These are phyloP conservation scores for Choiromyces venosus DNA, from an alignment of 495 filamentous ascomycete genomes.

Conservation along the genomic window DNA sequence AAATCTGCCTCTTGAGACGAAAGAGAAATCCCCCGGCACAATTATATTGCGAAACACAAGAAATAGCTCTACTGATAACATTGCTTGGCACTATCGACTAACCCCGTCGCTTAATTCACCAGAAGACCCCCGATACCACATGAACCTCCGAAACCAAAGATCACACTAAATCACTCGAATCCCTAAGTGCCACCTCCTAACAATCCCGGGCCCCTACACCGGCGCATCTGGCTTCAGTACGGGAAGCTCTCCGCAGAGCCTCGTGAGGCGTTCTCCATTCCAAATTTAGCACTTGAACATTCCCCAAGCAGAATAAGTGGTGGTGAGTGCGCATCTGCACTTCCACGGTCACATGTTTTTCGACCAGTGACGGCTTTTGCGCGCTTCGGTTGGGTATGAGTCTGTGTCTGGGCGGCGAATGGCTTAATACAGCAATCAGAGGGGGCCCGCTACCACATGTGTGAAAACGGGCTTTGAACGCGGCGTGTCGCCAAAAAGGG, in stretches of 20 bases:
- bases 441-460: background rate
- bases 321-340: background rate
- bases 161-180: background rate
- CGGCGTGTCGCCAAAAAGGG: background rate
- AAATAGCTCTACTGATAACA: background rate
- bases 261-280: background rate
- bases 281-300: background rate
- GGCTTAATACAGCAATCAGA: background rate
- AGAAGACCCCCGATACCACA: background rate
- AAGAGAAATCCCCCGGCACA: background rate
- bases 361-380: background rate
- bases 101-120: background rate
- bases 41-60: background rate
- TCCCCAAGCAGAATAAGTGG: too few species aligned
- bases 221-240: background rate
- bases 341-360: background rate
- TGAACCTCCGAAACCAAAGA: background rate
- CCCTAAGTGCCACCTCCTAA: background rate
- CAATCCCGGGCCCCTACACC: background rate
- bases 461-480: background rate
- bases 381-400: background rate
- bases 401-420: background rate
- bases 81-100: background rate
- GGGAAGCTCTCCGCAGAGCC: background rate
- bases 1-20: background rate